A percentile compares a stretch with the other conserved stretches of the same genome.
These are phyloP conservation scores for Eudorina sp. DNA, from an alignment of 139 green algal genomes.

Conservation along the genomic window DNA sequence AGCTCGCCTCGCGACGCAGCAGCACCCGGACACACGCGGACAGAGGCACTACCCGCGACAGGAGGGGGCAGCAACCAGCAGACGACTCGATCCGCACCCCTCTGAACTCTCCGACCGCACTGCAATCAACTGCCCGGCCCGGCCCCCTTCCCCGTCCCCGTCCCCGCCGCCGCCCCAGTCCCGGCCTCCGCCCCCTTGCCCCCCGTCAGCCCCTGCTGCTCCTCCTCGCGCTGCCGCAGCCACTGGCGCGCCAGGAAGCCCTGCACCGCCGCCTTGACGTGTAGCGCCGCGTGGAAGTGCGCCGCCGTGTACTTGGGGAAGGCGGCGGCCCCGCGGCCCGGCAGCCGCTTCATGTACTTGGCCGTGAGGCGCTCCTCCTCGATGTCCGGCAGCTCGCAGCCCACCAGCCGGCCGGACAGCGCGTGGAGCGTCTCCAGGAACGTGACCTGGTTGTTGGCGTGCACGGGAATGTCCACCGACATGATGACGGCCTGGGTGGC, in stretches of 20 bases:
- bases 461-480: constrained; percentile 15
- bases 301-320: constrained; percentile 74
- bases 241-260: constrained; percentile 77
- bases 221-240: constrained; percentile 36
- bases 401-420: constrained; percentile 8
- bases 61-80: no score
- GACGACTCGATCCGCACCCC: no score
- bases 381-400: constrained; percentile 20
- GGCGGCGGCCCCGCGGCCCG: not conserved
- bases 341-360: not conserved
- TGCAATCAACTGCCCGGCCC: no score
- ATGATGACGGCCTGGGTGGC: constrained; percentile 20
- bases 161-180: no score
- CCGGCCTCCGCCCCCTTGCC: no score
- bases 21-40: no score
- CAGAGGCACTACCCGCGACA: no score
- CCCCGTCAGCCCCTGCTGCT: no score
- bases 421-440: constrained; percentile 26
- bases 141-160: no score
- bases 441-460: constrained; percentile 8
- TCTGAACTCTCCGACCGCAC: no score
- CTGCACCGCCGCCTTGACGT: constrained; percentile 80
- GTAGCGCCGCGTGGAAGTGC: constrained; percentile 79
- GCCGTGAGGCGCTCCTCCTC: constrained; percentile 68
- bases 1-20: no score